A percentile compares a stretch with the other conserved stretches of the same genome.
phyloP scores from a whole-genome alignment of 192 early-diverging fungal genomes.

The Coemansia sp. region DNA sequence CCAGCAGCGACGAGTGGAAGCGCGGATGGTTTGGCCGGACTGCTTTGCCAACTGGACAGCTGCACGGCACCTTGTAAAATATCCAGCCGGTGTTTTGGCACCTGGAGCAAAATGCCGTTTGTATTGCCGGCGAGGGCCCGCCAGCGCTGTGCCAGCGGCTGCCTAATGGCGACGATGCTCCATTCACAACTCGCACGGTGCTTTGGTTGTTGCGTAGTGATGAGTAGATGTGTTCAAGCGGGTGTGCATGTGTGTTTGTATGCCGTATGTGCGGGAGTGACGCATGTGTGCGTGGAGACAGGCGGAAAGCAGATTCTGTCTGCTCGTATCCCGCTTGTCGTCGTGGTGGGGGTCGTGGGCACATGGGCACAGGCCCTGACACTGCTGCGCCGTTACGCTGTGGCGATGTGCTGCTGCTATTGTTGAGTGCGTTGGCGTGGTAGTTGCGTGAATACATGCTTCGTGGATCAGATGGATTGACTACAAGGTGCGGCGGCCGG shows the following conservation, averaged over 20 bases:
- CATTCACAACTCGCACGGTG: constrained; percentile 8
- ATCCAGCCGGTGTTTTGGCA: constrained; percentile 38
- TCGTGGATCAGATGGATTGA: constrained; percentile 50
- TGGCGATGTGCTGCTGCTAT: constrained; percentile 9
- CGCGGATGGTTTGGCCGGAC: constrained; percentile 12
- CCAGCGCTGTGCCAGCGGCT: constrained; percentile 2
- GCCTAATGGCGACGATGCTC: not conserved
- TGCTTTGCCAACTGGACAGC: constrained; percentile 20
- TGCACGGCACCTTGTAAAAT: constrained; percentile 17
- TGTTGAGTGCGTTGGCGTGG: not conserved
- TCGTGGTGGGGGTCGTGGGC: constrained; percentile 21
- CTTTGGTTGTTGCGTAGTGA: constrained; percentile 22
- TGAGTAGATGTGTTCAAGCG: constrained; percentile 8
- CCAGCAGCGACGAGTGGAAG: constrained; percentile 24
- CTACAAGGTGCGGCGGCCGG: constrained; percentile 30
- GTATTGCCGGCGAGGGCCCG: not conserved
- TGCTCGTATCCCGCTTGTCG: constrained; percentile 33
- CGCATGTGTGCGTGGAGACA: constrained; percentile 17
- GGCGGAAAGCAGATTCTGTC: constrained; percentile 26
- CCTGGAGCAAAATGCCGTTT: constrained; percentile 9
- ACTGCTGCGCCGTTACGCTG: constrained; percentile 17
- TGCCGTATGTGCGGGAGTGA: constrained; percentile 16
- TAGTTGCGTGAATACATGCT: constrained; percentile 36
- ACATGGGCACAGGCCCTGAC: constrained; percentile 24
- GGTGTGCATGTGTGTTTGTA: constrained; percentile 3